Evolutionary conservation across 257 asterid genomes (phyloP).

Genomic region (Lycium ferocissimum): DNA sequence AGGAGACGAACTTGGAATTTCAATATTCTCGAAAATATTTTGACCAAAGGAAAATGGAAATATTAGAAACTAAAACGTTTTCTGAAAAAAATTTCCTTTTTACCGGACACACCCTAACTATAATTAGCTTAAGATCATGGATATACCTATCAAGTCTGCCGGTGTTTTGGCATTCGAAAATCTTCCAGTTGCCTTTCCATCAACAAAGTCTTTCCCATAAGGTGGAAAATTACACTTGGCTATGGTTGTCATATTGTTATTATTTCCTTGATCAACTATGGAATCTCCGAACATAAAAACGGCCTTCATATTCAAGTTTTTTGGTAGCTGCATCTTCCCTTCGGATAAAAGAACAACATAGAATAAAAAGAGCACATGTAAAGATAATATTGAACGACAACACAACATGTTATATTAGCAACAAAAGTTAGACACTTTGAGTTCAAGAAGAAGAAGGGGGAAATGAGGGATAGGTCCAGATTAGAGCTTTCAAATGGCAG

Average conservation of each 20-base stretch:
- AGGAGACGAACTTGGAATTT: too few species aligned
- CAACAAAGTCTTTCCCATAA: slow-evolving; percentile 64
- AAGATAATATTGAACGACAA: background rate
- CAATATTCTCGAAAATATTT: too few species aligned
- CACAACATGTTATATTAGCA: background rate
- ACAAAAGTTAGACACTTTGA: background rate
- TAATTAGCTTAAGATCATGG: background rate
- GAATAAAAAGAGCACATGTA: background rate
- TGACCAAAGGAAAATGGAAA: too few species aligned
- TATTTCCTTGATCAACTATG: slow-evolving; percentile 68
- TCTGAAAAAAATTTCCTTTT: too few species aligned
- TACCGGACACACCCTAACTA: too few species aligned
- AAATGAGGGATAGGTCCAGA: background rate
- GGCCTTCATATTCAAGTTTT: slow-evolving; percentile 47
- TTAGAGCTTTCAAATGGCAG: background rate
- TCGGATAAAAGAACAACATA: slow-evolving; percentile 11
- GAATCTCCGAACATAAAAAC: slow-evolving; percentile 65
- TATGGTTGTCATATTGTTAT: slow-evolving; percentile 52
- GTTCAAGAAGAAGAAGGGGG: background rate
- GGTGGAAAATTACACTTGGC: slow-evolving; percentile 58
- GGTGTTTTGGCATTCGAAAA: slow-evolving; percentile 53
- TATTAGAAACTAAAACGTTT: too few species aligned
- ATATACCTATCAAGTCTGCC: background rate
- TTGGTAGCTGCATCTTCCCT: slow-evolving; percentile 37
- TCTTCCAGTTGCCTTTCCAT: slow-evolving; percentile 67